Evolutionary conservation across 1,284 basidiomycete genomes (phyloP), one percentile per base, ranked within the genome.

Genomic region (Heterobasidion annosum): DNA sequence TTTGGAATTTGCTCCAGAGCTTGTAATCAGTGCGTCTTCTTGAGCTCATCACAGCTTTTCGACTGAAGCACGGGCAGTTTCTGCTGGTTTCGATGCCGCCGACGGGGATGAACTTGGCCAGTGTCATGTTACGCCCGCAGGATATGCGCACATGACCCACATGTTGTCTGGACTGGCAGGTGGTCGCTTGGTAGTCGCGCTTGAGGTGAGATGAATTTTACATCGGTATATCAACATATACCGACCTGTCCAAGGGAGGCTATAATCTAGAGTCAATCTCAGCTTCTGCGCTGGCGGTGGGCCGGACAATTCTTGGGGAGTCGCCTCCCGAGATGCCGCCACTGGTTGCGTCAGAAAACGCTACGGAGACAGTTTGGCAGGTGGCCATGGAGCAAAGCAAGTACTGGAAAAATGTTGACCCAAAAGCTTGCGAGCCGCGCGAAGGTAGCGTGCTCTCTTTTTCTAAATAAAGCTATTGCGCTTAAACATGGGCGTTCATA

Each of bases 111-210:
- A 85, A 48, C 81, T 99, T 5, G 97, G 97, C 25, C 85, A 85
- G 69, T 98, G 94, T 65, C 75, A 84, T 59, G 95, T 99, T 55
- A 82, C 91, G 1, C 97, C 97, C 0, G 79, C 84, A n/a, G 96
- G 94, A 1, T 99, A 94, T 67, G 94, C 94, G 0, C 96, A 98
- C 64, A 98, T 99, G 95, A 98, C 97, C 2, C 91, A 98, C 64
- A 94, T 97, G 87, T 77, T 99, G 3, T 81, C 84, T 45, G 83
- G 88, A n/a, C 76, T 99, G 8, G 95, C 96, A 10, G 81, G 85
- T 3, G 97, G 97, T 6, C 88, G 85, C 62, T 64, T 98, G 7
- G 92, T 97, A 12, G 93, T 97, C 19, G 94, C 93, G 3, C 80
- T 99, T 33, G 97, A 99, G 81, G 94, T 93, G 56, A 50, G 35